Evolutionary conservation across 2,329 filamentous ascomycete genomes (phyloP).

Genomic region (Phialophora macrospora): DNA sequence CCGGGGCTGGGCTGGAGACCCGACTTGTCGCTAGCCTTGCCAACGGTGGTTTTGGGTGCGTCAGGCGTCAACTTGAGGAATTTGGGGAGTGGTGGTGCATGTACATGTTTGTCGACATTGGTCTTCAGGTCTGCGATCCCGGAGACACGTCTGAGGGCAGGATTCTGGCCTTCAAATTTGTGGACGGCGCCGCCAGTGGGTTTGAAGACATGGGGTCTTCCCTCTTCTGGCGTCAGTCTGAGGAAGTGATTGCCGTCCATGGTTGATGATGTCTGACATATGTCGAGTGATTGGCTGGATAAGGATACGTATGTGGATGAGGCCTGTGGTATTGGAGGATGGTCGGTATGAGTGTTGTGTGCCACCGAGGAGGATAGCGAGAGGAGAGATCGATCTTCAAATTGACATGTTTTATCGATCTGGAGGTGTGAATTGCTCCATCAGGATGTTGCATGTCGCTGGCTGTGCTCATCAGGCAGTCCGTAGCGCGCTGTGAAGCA

Average conservation of each 20-base stretch:
- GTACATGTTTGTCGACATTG: background rate
- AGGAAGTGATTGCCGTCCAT: background rate
- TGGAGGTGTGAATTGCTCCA: background rate
- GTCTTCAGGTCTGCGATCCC: background rate
- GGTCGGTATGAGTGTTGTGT: background rate
- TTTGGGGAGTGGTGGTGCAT: background rate
- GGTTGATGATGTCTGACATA: background rate
- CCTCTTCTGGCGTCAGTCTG: background rate
- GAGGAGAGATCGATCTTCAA: background rate
- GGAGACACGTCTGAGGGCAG: background rate
- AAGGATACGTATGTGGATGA: background rate
- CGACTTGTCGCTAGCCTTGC: background rate
- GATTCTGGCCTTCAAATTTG: background rate
- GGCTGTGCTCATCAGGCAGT: background rate
- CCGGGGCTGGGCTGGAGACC: background rate
- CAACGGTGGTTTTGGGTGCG: background rate
- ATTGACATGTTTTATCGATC: background rate
- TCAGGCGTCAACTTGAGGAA: constrained; percentile 17
- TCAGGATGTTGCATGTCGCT: background rate
- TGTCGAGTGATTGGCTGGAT: background rate
- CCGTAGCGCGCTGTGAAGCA: background rate
- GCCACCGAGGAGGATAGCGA: background rate
- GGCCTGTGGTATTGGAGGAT: background rate
- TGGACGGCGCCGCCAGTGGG: background rate
- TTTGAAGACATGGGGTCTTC: background rate